Conservation (phyloP, 305 asterid species). For the Solanum aculeatissimum region DNA sequence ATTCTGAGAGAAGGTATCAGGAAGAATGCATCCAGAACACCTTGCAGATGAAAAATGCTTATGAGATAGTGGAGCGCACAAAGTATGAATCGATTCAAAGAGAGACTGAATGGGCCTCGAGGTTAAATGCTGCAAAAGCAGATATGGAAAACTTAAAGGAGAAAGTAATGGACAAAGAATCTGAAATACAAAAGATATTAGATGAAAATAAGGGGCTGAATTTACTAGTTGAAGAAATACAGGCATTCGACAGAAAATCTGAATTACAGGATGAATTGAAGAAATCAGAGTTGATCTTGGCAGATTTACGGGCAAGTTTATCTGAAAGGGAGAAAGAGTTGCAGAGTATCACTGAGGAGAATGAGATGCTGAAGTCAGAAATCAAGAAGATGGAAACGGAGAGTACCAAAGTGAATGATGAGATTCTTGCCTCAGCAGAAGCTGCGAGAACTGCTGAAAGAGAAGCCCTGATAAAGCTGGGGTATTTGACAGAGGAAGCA, state of each 20-base stretch:
- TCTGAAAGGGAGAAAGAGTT: conserved; percentile 20
- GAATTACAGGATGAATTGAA: conserved; percentile 20
- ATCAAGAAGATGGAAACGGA: conserved; percentile 8
- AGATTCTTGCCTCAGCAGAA: conserved; percentile 35
- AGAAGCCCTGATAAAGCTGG: conserved; percentile 57
- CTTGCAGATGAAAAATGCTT: conserved; percentile 10
- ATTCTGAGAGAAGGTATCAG: conserved; percentile 14
- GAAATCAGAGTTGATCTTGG: conserved; percentile 9
- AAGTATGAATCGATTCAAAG: conserved; percentile 11
- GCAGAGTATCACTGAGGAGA: conserved; percentile 12
- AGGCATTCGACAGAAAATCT: background rate
- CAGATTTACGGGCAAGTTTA: conserved; percentile 11
- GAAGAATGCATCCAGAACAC: conserved; percentile 14
- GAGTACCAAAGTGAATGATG: conserved; percentile 6
- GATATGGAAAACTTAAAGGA: conserved; percentile 1
- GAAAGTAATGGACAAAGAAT: conserved; percentile 18
- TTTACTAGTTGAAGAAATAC: conserved; percentile 3
- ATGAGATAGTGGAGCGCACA: conserved; percentile 11
- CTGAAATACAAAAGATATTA: conserved; percentile 20
- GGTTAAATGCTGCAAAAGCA: background rate
- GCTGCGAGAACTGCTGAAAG: conserved; percentile 46
- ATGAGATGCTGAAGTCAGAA: conserved; percentile 18
- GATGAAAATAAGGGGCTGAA: conserved; percentile 27
- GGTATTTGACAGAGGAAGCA: conserved; percentile 56
- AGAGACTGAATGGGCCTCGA: conserved; percentile 7